Conservation (phyloP, 176 grass and related monocot genomes). For the Panicum miliaceum region DNA sequence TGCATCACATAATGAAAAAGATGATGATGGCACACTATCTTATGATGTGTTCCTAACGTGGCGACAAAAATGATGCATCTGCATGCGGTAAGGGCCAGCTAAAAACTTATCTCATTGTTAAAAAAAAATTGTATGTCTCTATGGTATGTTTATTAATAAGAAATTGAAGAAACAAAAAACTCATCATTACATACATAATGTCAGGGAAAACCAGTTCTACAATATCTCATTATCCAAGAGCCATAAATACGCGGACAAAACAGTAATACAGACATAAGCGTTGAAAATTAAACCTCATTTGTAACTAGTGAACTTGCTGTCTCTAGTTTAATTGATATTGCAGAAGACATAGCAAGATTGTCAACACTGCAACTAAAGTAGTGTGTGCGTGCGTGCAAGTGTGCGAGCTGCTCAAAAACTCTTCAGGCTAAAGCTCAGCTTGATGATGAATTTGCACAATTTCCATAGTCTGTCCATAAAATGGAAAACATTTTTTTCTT, state of each 20-base stretch:
- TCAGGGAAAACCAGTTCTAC: not conserved
- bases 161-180: conserved; percentile 9
- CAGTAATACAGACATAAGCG: conserved; percentile 12
- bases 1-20: conserved; percentile 25
- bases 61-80: conserved; percentile 21
- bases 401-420: conserved; percentile 23
- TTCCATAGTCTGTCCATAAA: conserved; percentile 33
- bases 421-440: conserved; percentile 27
- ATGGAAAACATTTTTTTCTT: conserved; percentile 25
- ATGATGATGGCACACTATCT: conserved; percentile 15
- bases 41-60: conserved; percentile 6
- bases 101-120: conserved; percentile 14
- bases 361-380: conserved; percentile 30
- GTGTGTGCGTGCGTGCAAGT: not conserved
- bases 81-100: not conserved
- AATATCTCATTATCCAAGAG: conserved; percentile 17
- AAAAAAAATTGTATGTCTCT: not conserved
- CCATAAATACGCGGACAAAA: conserved; percentile 26
- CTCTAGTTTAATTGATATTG: conserved; percentile 26
- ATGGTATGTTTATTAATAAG: not conserved
- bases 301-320: conserved; percentile 22
- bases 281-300: conserved; percentile 32
- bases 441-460: conserved; percentile 30
- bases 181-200: not conserved
- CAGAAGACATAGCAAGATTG: conserved; percentile 31